phyloP scores from a whole-genome alignment of 192 early-diverging fungal species.

The Chytriomyces hyalinus region DNA sequence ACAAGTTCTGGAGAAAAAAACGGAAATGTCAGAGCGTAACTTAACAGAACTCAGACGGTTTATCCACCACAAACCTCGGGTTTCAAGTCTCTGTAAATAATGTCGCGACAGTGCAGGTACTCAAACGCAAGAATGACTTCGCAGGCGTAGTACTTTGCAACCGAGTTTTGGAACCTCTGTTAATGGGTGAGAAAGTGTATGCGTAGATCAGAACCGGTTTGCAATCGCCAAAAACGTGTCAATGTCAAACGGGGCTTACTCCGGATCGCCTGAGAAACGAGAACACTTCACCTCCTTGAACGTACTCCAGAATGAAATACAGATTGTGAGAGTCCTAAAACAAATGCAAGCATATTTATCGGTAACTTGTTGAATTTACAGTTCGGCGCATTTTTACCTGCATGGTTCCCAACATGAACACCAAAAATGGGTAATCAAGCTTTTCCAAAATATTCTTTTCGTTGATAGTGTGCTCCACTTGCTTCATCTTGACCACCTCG shows the following conservation, averaged over 20 bases:
- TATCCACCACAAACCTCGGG: constrained; percentile 59
- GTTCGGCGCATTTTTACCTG: neutral
- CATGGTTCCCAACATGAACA: constrained; percentile 91
- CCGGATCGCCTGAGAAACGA: constrained; percentile 85
- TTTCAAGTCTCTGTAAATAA: constrained; percentile 92
- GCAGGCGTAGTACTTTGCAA: constrained; percentile 88
- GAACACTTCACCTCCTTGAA: constrained; percentile 95
- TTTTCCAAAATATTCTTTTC: constrained; percentile 91
- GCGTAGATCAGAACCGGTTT: neutral
- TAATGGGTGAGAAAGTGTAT: constrained; percentile 33
- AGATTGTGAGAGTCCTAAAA: constrained; percentile 85
- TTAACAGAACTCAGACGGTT: neutral
- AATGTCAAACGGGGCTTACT: constrained; percentile 52
- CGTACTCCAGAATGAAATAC: constrained; percentile 96
- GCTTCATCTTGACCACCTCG: constrained; percentile 92
- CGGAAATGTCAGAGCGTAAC: neutral
- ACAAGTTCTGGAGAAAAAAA: constrained; percentile 58
- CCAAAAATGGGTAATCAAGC: constrained; percentile 88
- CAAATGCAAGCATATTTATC: neutral
- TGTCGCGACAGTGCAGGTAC: constrained; percentile 82
- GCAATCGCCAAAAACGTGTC: neutral
- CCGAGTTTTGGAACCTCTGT: constrained; percentile 85
- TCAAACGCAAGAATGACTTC: constrained; percentile 89
- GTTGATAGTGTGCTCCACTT: constrained; percentile 98
- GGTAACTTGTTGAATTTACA: neutral